Base-by-base conservation (phyloP, 2,329 filamentous ascomycete species). In the Exophiala spinifera region DNA sequence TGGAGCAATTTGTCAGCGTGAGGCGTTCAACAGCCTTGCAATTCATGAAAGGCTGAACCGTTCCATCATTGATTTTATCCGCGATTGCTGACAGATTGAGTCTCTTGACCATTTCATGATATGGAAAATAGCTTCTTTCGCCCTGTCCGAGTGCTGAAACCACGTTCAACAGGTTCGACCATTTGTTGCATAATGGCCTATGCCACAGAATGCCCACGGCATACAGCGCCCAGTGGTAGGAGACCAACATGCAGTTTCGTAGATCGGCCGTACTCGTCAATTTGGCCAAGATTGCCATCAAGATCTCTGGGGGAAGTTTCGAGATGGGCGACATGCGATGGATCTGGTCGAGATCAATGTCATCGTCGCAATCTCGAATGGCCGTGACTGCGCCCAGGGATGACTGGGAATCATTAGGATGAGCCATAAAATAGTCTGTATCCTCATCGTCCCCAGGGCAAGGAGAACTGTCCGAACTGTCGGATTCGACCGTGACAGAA, bases 161-260 rank as follows among this genome's bases (percentile, higher is more conserved):
- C 62, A 99, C 94, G 62, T 77, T 86, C 65, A 84, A 78, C 65
- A 96, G 84, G 67, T 91, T 91, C 11, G 79, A 73, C 88, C 90
- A 96, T 64, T 85, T 89, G 65, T 87, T 91, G 74, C 94, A 97
- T 23, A 89, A 85, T 1, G 94, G 94, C 36, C 94, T 83, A 71
- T 96, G 91, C 94, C 94, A 99, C 19, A 99, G 79, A 61, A 96
- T 81, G 60, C 94, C 92, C 63, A 97, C 94, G 48, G 88, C 87
- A 68, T 96, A 96, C 60, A 87, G 80, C 23, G 94, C 88, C 94
- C 94, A 99, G 59, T 87, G 84, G 72, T 91, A 91, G 67, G 87
- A 96, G n/a, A 96, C 91, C 61, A 94, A 78, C 88, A 97, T 91
- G 72, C 89, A 95, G 72, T 85, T 86, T 63, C 90, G 81, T 63